Percentiles rank a stretch among this genome's conserved stretches.
These are phyloP conservation scores for Ceratobasidium sp. DNA, from an alignment of 1,284 basidiomycete genomes.

Conservation along the genomic window DNA sequence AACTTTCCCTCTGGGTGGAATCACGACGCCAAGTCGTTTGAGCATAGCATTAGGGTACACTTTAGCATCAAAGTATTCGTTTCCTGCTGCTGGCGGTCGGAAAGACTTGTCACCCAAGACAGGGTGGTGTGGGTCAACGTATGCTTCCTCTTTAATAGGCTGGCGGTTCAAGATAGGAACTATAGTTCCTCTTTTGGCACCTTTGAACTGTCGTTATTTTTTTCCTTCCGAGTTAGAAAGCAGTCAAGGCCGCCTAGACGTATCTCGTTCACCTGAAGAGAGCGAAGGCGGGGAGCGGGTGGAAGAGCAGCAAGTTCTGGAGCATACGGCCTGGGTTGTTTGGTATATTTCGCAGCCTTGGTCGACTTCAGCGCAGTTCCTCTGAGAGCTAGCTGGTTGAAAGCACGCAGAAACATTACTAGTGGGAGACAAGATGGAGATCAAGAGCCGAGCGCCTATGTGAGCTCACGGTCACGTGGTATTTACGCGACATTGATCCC, in stretches of 20 bases:
- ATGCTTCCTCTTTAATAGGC: neutral
- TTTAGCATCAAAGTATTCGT: conserved; percentile 11
- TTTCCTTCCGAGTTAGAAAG: too few relatives aligned
- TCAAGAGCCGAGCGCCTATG: neutral
- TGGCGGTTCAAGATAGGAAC: conserved; percentile 14
- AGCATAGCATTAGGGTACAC: conserved; percentile 25
- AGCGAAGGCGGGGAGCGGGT: conserved; percentile 16
- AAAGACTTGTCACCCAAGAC: conserved; percentile 6
- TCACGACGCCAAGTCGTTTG: conserved; percentile 9
- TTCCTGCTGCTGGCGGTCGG: neutral
- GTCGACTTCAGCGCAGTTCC: neutral
- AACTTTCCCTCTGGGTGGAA: neutral
- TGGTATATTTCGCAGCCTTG: neutral
- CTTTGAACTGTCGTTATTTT: neutral
- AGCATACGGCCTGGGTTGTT: neutral
- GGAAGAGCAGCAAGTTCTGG: conserved; percentile 21
- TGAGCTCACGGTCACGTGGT: conserved; percentile 19
- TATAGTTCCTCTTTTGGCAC: conserved; percentile 23
- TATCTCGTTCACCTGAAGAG: conserved; percentile 11
- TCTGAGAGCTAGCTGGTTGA: neutral
- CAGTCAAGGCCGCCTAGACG: neutral
- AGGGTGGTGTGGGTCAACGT: conserved; percentile 11
- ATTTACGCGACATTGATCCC: conserved; percentile 22
- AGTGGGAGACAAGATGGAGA: neutral
- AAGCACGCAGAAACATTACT: conserved; percentile 1